Evolutionary conservation across 2,329 filamentous ascomycete genomes (phyloP).

Genomic region (Fusarium anguioides): DNA sequence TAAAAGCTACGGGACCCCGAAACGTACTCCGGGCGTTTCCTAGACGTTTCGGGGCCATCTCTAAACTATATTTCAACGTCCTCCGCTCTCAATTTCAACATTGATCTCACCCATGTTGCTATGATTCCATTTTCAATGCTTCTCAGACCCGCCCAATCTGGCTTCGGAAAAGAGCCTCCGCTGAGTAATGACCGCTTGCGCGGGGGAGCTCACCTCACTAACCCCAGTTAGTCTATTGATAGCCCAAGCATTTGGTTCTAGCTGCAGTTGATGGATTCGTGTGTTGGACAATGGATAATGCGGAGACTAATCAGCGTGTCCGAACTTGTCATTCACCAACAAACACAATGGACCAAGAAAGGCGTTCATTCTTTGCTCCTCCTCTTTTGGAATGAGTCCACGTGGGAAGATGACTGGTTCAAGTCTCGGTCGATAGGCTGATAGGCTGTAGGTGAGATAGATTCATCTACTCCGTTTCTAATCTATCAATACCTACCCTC

Average conservation of each 20-base stretch:
- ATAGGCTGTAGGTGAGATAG: too few relatives aligned
- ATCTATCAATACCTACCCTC: constrained; percentile 12
- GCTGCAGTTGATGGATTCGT: constrained; percentile 10
- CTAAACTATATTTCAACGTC: constrained; percentile 37
- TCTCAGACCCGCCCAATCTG: not conserved
- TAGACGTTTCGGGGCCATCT: constrained; percentile 22
- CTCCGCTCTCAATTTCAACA: constrained; percentile 16
- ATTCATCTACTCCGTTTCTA: not conserved
- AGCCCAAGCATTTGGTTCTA: constrained; percentile 14
- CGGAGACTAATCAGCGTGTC: constrained; percentile 13
- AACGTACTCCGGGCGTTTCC: constrained; percentile 24
- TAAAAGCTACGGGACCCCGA: constrained; percentile 15
- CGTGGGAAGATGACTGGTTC: constrained; percentile 28
- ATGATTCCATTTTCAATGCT: not conserved
- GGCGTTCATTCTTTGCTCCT: constrained; percentile 2
- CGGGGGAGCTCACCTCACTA: constrained; percentile 13
- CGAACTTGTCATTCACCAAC: constrained; percentile 1
- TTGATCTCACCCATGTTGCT: not conserved
- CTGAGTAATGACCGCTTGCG: constrained; percentile 1
- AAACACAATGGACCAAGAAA: not conserved
- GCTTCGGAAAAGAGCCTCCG: constrained; percentile 19
- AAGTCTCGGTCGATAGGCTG: not conserved
- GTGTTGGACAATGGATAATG: constrained; percentile 2
- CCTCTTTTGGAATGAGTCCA: constrained; percentile 20
- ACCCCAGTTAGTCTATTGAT: constrained; percentile 8